Evolutionary conservation across 495 filamentous ascomycete species (phyloP).

Genomic region (Aspergillus funiculosus): DNA sequence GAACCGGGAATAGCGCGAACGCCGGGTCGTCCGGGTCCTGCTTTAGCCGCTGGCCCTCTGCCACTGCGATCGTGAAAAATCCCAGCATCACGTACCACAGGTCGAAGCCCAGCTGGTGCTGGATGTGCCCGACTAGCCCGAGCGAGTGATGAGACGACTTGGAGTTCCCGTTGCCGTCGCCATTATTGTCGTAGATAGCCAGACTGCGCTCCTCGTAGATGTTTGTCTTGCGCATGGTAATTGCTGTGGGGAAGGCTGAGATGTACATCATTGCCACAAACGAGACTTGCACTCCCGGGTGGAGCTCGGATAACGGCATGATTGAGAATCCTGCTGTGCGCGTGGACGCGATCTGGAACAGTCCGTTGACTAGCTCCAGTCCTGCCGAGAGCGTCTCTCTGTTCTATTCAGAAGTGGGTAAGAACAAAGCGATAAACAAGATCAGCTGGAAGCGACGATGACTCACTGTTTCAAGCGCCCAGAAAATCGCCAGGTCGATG

Average conservation of each 20-base stretch:
- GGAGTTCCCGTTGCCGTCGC: slow-evolving; percentile 5
- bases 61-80: slow-evolving; percentile 72
- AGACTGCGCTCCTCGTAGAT: slow-evolving; percentile 88
- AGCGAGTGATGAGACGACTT: slow-evolving; percentile 44
- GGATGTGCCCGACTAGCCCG: slow-evolving; percentile 58
- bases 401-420: no score
- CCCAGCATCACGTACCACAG: slow-evolving; percentile 85
- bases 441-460: no score
- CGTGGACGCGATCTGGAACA: slow-evolving; percentile 78
- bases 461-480: slow-evolving; percentile 69
- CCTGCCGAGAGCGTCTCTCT: no score
- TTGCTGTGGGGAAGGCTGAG: slow-evolving; percentile 84
- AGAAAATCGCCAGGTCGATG: slow-evolving; percentile 72
- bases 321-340: slow-evolving; percentile 76
- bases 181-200: slow-evolving; percentile 60
- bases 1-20: slow-evolving; percentile 57
- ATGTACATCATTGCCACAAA: slow-evolving; percentile 98
- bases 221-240: slow-evolving; percentile 80
- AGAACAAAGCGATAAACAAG: no score
- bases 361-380: slow-evolving; percentile 65
- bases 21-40: slow-evolving; percentile 25
- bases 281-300: slow-evolving; percentile 81
- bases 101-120: slow-evolving; percentile 80
- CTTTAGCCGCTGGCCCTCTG: slow-evolving; percentile 59
- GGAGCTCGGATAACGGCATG: slow-evolving; percentile 62